Base-by-base conservation (phyloP, 148 eudicot genomes). In the Fallopia convolvulus region DNA sequence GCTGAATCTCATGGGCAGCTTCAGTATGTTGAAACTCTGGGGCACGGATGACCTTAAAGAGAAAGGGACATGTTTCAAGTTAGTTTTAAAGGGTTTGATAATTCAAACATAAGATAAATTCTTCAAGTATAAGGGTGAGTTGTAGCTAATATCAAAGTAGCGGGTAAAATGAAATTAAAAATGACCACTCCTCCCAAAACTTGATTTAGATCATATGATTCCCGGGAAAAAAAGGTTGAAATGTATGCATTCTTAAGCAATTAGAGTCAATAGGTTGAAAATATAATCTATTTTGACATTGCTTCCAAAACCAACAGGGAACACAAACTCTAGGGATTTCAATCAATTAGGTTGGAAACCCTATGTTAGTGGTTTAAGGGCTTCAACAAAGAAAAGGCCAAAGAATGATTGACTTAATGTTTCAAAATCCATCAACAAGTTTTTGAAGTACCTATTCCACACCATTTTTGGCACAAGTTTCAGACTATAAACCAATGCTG, bases 1-100 rank as follows among this genome's bases (percentile, higher is more conserved):
- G 84, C 80, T 78, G 88, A 79, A 93, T 89, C 73, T 83, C 92
- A 74, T 9, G 79, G 71, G 91, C 90, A 53, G 97, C 91, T 83
- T 88, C 85, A 85, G 86, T 88, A 48, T 85, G 83, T 32, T 79
- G 91, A 44, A 90, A 72, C 53, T 86, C 85, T 17, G 97, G 96
- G 74, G 91, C 82, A 56, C 80, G 78, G 39, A 89, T 82, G 83
- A 87, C 99, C 99, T 94, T 77, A 78, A 80, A 81, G 63, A 63
- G 63, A 74, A 14, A 46, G 39, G 2, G 60, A 55, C 30, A 82
- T 4, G 36, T 46, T 20, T 65, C 41, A 65, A 65, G 14, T 68
- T 68, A 39, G 46, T 68, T 61, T 30, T 6, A 10, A 61, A 61
- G 39, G 39, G 70, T 2, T 23, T 61, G 36, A 68, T 0, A 39